Evolutionary conservation across 495 filamentous ascomycete species (phyloP).

Genomic region (Hypoxylon rickii): DNA sequence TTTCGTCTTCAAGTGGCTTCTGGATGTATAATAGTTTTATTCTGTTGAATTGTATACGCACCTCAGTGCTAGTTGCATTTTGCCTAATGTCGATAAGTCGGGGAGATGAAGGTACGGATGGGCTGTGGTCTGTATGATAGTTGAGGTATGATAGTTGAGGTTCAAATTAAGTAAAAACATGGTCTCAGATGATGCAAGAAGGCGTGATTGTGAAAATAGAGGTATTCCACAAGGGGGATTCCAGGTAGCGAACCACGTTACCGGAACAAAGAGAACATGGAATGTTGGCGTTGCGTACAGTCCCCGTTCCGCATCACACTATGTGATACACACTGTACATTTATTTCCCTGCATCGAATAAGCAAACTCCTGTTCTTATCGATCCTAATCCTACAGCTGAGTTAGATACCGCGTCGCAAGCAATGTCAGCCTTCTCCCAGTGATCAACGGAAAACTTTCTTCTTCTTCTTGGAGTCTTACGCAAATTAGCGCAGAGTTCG

Average conservation of each 20-base stretch:
- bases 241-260: background rate
- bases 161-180: too few species aligned
- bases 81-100: too few species aligned
- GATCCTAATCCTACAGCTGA: background rate
- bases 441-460: background rate
- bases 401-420: background rate
- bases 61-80: too few species aligned
- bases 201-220: background rate
- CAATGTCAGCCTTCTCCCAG: background rate
- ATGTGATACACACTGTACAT: constrained; percentile 4
- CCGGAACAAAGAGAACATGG: background rate
- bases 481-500: background rate
- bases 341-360: too few species aligned
- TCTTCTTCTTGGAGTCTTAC: background rate
- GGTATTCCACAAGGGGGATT: too few species aligned
- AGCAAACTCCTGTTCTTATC: background rate
- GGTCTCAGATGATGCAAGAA: background rate
- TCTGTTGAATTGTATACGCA: too few species aligned
- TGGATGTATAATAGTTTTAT: too few species aligned
- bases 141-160: too few species aligned
- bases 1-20: too few species aligned
- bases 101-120: too few species aligned
- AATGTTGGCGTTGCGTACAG: background rate
- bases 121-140: too few species aligned
- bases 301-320: background rate